Evolutionary conservation across 1,139 yeast genomes (phyloP).

Genomic region (Nakaseomyces uthaithaninus): DNA sequence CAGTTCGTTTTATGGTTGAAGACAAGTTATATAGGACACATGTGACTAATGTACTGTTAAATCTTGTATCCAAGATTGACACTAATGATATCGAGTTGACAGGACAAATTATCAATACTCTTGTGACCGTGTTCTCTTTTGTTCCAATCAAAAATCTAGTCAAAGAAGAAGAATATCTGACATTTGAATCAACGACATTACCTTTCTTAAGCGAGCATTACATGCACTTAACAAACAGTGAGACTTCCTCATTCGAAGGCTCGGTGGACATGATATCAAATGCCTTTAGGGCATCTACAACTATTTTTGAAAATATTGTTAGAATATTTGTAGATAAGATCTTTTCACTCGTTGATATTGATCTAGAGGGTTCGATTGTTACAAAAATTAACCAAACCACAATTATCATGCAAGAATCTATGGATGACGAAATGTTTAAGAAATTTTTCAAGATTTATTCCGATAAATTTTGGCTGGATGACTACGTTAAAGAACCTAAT

Average conservation of each 20-base stretch:
- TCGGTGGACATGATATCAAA: slow-evolving; percentile 42
- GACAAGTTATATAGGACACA: slow-evolving; percentile 69
- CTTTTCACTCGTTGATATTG: slow-evolving; percentile 57
- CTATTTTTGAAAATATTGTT: slow-evolving; percentile 58
- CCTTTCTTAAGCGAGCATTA: slow-evolving; percentile 58
- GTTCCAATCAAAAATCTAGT: slow-evolving; percentile 58
- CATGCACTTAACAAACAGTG: slow-evolving; percentile 38
- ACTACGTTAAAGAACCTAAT: slow-evolving; percentile 38
- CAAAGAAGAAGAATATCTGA: slow-evolving; percentile 38
- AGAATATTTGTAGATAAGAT: slow-evolving; percentile 51
- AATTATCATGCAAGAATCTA: slow-evolving; percentile 58
- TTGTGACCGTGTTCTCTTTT: slow-evolving; percentile 66
- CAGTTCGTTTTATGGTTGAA: slow-evolving; percentile 60
- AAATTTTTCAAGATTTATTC: slow-evolving; percentile 35
- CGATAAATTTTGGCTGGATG: slow-evolving; percentile 55
- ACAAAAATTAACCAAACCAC: slow-evolving; percentile 53
- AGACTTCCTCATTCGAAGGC: slow-evolving; percentile 23
- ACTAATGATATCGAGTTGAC: slow-evolving; percentile 79
- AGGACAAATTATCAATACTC: slow-evolving; percentile 56
- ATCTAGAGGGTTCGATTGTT: slow-evolving; percentile 50
- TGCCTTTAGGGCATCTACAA: slow-evolving; percentile 68
- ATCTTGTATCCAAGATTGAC: slow-evolving; percentile 77
- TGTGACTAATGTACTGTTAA: slow-evolving; percentile 59
- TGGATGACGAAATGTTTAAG: slow-evolving; percentile 54
- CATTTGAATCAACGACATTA: slow-evolving; percentile 45